These are phyloP conservation scores for Larix kaempferi DNA, from an alignment of 75 land plant species.

Conservation along the genomic window DNA sequence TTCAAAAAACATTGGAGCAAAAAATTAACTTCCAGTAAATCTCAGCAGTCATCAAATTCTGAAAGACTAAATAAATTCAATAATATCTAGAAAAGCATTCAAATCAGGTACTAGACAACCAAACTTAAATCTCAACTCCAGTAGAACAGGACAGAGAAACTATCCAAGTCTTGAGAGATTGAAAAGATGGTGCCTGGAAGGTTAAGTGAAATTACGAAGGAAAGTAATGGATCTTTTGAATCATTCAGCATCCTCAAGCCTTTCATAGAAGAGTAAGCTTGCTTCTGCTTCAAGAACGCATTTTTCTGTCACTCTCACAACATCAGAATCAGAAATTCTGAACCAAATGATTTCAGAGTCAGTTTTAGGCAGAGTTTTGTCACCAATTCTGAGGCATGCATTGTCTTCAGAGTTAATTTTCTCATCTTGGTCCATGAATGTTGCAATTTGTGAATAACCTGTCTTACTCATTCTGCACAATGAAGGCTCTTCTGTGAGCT, in stretches of 20 bases:
- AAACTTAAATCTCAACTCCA: too few relatives aligned
- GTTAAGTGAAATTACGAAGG: background rate
- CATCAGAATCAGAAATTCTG: slow-evolving; percentile 72
- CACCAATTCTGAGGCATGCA: background rate
- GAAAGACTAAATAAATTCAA: too few relatives aligned
- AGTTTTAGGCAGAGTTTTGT: background rate
- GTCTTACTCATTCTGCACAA: background rate
- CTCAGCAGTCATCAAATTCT: too few relatives aligned
- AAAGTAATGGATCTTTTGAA: background rate
- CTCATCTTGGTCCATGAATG: slow-evolving; percentile 3
- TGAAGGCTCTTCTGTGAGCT: background rate
- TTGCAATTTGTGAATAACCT: background rate
- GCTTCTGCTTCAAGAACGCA: slow-evolving; percentile 76
- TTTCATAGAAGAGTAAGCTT: slow-evolving; percentile 83
- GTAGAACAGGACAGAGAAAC: too few relatives aligned
- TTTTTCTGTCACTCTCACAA: slow-evolving; percentile 56
- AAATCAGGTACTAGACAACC: too few relatives aligned
- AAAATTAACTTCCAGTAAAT: too few relatives aligned
- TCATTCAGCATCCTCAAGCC: slow-evolving; percentile 4
- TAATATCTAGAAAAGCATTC: too few relatives aligned
- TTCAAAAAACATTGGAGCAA: too few relatives aligned
- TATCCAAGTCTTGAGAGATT: too few relatives aligned
- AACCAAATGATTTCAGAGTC: slow-evolving; percentile 51
- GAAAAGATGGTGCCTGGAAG: background rate
- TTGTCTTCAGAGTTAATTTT: background rate